Conservation (phyloP, 441 rosid genomes). For the Viola pubescens region DNA sequence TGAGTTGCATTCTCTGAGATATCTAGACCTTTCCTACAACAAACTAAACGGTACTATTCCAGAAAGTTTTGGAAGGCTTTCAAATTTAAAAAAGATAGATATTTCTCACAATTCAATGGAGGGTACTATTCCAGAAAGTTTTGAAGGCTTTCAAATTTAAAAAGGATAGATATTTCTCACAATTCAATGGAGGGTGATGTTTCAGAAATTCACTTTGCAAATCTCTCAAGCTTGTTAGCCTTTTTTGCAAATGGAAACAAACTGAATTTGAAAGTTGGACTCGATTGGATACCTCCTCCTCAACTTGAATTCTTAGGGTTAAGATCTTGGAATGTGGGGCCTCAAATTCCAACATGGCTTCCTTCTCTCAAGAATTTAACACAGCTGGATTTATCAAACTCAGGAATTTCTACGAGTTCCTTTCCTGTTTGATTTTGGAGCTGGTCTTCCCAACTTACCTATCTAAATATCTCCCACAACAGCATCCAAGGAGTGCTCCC, state of each 20-base stretch:
- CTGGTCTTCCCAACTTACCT: background rate
- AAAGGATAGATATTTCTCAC: background rate
- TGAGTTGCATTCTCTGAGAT: background rate
- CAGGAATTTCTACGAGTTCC: slow-evolving; percentile 22
- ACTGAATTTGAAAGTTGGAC: too few species aligned
- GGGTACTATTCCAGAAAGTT: background rate
- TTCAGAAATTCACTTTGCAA: slow-evolving; percentile 2
- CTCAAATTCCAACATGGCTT: too few species aligned
- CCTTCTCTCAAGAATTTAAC: background rate
- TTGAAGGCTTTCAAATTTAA: slow-evolving; percentile 7
- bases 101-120: slow-evolving; percentile 8
- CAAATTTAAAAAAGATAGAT: background rate
- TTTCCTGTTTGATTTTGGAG: background rate
- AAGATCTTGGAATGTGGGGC: background rate
- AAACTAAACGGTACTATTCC: slow-evolving; percentile 8
- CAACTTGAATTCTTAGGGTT: background rate
- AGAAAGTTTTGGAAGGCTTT: background rate
- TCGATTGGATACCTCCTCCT: slow-evolving; percentile 2
- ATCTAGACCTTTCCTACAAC: slow-evolving; percentile 2
- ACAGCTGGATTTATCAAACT: slow-evolving; percentile 7
- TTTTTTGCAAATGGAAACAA: too few species aligned
- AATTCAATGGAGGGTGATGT: slow-evolving; percentile 16
- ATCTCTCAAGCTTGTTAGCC: too few species aligned
- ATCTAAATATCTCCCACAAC: slow-evolving; percentile 12
- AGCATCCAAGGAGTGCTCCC: slow-evolving; percentile 5